phyloP scores from a whole-genome alignment of 345 rosid genomes.

The Citrus hindsii region DNA sequence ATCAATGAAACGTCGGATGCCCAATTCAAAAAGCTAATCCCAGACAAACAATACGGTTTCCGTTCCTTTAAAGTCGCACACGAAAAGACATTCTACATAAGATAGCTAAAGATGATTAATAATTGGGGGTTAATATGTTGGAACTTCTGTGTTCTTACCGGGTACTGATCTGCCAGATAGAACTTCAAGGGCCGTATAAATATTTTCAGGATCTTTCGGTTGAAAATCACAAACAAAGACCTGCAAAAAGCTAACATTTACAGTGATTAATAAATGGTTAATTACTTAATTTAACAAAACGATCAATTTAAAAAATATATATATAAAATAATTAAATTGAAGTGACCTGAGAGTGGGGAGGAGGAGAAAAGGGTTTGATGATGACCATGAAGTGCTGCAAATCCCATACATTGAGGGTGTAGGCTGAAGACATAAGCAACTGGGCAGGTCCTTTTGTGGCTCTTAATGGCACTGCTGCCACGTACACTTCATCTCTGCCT shows the following conservation, averaged over 20 bases:
- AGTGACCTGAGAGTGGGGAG: slow-evolving; percentile 37
- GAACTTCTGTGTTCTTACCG: slow-evolving; percentile 29
- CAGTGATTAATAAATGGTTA: not conserved
- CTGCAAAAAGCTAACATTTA: slow-evolving; percentile 17
- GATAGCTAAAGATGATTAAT: not conserved
- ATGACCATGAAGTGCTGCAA: slow-evolving; percentile 67
- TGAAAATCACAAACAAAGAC: slow-evolving; percentile 52
- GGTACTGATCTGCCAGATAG: slow-evolving; percentile 47
- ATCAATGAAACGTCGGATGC: not conserved
- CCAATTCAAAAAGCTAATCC: not conserved
- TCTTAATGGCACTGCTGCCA: slow-evolving; percentile 55
- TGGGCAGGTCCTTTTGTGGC: slow-evolving; percentile 58
- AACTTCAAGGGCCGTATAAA: slow-evolving; percentile 46
- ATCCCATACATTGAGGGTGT: slow-evolving; percentile 49
- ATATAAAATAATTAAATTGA: not conserved
- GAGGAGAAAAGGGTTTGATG: slow-evolving; percentile 35
- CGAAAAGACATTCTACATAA: not conserved
- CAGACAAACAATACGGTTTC: not conserved
- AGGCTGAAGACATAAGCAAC: slow-evolving; percentile 51
- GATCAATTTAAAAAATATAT: not conserved
- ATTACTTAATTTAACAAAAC: not conserved
- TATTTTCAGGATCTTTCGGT: slow-evolving; percentile 57
- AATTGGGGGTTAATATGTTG: not conserved
- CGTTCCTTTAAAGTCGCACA: not conserved
- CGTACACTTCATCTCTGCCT: slow-evolving; percentile 51